Conservation (phyloP, 257 asterid genomes). For the Lavandula angustifolia region DNA sequence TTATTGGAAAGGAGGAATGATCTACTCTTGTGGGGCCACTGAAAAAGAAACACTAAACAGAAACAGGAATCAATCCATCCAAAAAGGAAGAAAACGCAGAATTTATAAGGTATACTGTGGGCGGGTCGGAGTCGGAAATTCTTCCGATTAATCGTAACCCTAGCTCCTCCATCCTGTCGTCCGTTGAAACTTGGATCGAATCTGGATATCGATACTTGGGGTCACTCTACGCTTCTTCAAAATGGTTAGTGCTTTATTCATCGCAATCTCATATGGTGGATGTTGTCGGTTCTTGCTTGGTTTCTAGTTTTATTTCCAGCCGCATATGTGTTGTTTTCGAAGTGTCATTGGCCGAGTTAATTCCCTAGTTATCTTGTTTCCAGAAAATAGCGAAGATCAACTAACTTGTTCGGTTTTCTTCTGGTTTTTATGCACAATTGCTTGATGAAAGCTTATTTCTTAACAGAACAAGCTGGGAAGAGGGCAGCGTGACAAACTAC, state of each 20-base stretch:
- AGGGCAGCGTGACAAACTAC: conserved; percentile 94
- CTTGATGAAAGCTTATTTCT: conserved; percentile 22
- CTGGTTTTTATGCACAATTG: conserved; percentile 29
- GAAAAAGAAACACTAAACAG: no score
- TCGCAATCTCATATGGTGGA: not conserved
- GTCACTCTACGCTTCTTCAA: conserved; percentile 31
- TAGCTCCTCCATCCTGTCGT: conserved; percentile 29
- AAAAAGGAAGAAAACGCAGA: not conserved
- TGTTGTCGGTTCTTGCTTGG: conserved; percentile 10
- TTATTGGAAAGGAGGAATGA: not conserved
- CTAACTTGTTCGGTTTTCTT: not conserved
- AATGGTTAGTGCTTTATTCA: conserved; percentile 41
- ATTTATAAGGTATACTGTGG: conserved; percentile 10
- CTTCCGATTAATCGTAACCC: conserved; percentile 39
- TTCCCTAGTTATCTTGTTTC: conserved; percentile 13
- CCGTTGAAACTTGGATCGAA: conserved; percentile 34
- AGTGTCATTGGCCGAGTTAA: conserved; percentile 22
- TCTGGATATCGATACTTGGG: not conserved
- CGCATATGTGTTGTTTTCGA: conserved; percentile 10
- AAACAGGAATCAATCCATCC: conserved; percentile 18
- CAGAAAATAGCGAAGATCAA: conserved; percentile 1
- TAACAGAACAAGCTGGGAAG: conserved; percentile 87
- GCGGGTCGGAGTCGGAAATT: conserved; percentile 30
- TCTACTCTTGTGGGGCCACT: conserved; percentile 22
- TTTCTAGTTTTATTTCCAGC: conserved; percentile 17